Percentiles rank a stretch among this genome's conserved stretches.
Conservation (phyloP, 129 eudicot species). For the Pseudognaphalium luteoalbum region DNA sequence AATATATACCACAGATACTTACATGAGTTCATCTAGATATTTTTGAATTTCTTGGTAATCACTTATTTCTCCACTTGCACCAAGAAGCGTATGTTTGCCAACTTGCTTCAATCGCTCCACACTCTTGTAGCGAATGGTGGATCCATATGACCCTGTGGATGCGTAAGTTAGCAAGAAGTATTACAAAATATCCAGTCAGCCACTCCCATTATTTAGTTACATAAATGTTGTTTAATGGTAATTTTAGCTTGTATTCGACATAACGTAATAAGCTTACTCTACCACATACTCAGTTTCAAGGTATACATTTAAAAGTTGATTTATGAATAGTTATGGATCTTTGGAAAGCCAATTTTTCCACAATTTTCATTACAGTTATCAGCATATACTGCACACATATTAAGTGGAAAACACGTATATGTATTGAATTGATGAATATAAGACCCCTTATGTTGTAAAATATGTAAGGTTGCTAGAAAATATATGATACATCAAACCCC, state of each 20-base stretch:
- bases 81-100: conserved; percentile 82
- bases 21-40: conserved; percentile 75
- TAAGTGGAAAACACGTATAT: too few species aligned
- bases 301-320: not conserved
- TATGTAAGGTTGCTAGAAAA: not conserved
- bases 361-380: too few species aligned
- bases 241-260: not conserved
- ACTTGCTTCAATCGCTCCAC: conserved; percentile 73
- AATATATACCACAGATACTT: conserved; percentile 22
- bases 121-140: conserved; percentile 81
- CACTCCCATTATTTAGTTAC: not conserved
- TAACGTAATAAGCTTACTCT: not conserved
- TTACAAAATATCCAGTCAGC: not conserved
- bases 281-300: not conserved
- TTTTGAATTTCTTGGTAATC: conserved; percentile 81
- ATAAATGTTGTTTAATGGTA: not conserved
- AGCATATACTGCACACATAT: too few species aligned
- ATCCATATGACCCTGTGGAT: conserved; percentile 73
- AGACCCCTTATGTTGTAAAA: not conserved
- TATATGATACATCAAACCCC: not conserved
- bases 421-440: too few species aligned
- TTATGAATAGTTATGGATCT: not conserved
- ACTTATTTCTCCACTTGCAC: conserved; percentile 93
- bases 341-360: not conserved
- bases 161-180: conserved; percentile 5